Base-by-base conservation (phyloP, 352 stramenopile genomes). In the Phytophthora syringae region DNA sequence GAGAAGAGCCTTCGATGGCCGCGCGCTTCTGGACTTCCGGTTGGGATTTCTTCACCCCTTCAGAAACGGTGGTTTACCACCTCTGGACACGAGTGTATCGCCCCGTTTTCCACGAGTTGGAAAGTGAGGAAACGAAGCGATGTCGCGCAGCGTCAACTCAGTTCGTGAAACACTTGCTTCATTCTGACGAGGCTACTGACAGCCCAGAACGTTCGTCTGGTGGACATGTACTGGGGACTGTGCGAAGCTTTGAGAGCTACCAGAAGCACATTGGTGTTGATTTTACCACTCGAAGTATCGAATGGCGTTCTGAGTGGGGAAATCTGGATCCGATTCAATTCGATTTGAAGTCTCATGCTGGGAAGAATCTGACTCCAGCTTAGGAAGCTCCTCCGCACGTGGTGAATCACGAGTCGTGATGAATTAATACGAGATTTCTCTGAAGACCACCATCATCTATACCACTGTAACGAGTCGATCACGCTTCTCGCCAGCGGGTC, bases 1-100 rank as follows among this genome's bases (percentile, higher is more conserved):
- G 95, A 22, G 95, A 99, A 80, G 95, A 98, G 75, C 66, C 89
- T 4, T 84, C 72, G 16, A 97, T 98, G 92, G 94, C 93, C 43
- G 86, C 88, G 13, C 77, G 94, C 27, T 76, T 98, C 7, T 98
- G 86, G 76, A 98, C 91, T 4, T 72, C 84, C 18, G 93, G 94
- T 0, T 98, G 86, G 79, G 82, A 98, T 58, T 97, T 98, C 37
- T 98, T 89, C 56, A 74, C 94, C n/a, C 95, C 94, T 16, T 68
- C 70, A 1, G 64, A 90, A 54, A 68, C 74, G 58, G 67, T 82
- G 2, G 75, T 90, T 13, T 98, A 98, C 61, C 95, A 98, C 53
- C 75, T 97, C 40, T 98, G 94, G 93, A 89, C 82, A 30, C 83
- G 94, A 28, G 72, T 60, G 18, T 80, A 95, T 54, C 82, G 89